These are phyloP conservation scores for Irpex sp. DNA, from an alignment of 1,284 basidiomycete genomes.

Conservation along the genomic window DNA sequence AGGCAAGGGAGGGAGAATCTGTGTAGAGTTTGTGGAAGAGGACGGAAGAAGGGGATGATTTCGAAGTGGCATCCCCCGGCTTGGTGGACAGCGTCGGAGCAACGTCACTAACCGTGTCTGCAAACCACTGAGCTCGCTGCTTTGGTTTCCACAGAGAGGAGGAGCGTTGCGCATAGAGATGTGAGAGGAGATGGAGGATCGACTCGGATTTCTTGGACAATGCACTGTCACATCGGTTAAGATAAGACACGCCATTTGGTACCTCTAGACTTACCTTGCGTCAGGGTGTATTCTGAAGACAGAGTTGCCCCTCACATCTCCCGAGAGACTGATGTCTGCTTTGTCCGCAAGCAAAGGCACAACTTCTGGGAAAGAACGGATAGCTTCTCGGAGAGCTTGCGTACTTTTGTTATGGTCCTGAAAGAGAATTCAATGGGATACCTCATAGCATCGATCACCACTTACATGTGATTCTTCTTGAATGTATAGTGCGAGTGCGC, in stretches of 20 bases:
- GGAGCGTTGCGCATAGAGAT: constrained; percentile 80
- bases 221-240: constrained; percentile 12
- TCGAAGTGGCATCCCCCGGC: constrained; percentile 15
- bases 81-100: constrained; percentile 28
- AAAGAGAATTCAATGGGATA: neutral
- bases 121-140: constrained; percentile 63
- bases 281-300: constrained; percentile 70
- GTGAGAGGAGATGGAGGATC: constrained; percentile 66
- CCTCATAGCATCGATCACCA: neutral
- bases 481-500: constrained; percentile 65
- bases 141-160: constrained; percentile 77
- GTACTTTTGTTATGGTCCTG: constrained; percentile 57
- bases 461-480: constrained; percentile 41
- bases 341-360: constrained; percentile 81
- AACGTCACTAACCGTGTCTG: constrained; percentile 37
- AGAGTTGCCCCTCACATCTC: constrained; percentile 48
- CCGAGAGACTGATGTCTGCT: constrained; percentile 63
- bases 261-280: constrained; percentile 39
- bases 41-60: constrained; percentile 27
- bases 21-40: constrained; percentile 43
- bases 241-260: constrained; percentile 19
- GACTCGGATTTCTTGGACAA: constrained; percentile 32
- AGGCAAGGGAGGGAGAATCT: constrained; percentile 32
- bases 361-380: constrained; percentile 74
- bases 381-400: constrained; percentile 63